phyloP scores from a whole-genome alignment of 306 rosid species.

The Acacia acuminata region DNA sequence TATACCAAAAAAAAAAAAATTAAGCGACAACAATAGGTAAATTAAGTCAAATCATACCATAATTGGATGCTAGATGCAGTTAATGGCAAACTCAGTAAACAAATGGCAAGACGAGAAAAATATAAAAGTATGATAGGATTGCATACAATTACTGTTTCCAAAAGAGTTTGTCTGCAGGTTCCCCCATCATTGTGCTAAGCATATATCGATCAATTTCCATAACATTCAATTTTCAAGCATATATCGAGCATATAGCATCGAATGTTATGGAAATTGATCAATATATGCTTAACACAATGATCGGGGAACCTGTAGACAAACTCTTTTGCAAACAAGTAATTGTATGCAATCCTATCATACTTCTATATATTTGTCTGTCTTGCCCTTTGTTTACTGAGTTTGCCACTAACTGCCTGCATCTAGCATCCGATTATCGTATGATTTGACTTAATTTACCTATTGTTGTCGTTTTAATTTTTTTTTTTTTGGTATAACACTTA shows the following conservation, averaged over 20 bases:
- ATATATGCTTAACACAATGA: slow-evolving; percentile 60
- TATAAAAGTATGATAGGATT: background rate
- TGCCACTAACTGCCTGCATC: background rate
- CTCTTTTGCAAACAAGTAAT: slow-evolving; percentile 59
- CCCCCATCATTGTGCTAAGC: slow-evolving; percentile 66
- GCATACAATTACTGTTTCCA: slow-evolving; percentile 42
- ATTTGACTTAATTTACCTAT: too few species aligned
- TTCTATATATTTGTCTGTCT: background rate
- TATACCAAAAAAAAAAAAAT: too few species aligned
- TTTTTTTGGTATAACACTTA: too few species aligned
- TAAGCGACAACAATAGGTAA: too few species aligned
- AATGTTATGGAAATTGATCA: slow-evolving; percentile 55
- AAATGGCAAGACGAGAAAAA: background rate
- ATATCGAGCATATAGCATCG: too few species aligned
- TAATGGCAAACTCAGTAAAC: background rate
- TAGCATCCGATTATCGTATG: background rate
- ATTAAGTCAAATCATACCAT: too few species aligned
- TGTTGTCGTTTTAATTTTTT: too few species aligned
- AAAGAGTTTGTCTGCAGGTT: slow-evolving; percentile 60
- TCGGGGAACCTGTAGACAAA: slow-evolving; percentile 61
- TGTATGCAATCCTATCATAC: background rate
- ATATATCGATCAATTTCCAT: slow-evolving; percentile 54
- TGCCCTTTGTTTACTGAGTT: slow-evolving; percentile 1
- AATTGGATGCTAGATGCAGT: background rate
- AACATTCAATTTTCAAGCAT: slow-evolving; percentile 83